Conservation (phyloP, 1,284 basidiomycete species). For the Pseudozyma pruni region DNA sequence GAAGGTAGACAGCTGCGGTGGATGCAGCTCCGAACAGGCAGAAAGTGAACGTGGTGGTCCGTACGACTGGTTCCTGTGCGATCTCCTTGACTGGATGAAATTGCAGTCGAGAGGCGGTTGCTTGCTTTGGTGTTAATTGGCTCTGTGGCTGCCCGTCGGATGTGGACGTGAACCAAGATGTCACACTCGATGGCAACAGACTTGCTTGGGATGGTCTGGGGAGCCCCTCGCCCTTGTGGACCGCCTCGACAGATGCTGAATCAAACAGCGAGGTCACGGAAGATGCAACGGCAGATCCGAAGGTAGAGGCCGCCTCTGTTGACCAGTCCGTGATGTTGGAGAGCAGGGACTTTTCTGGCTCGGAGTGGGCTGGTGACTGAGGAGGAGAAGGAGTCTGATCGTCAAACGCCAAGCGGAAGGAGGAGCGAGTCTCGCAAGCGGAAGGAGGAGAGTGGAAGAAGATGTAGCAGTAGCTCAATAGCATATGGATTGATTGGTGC, state of each 20-base stretch:
- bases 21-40: constrained; percentile 40
- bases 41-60: constrained; percentile 43
- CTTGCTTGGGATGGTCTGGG: background rate
- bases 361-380: background rate
- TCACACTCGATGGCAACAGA: background rate
- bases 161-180: constrained; percentile 20
- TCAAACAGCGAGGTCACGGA: background rate
- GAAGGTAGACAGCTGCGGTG: constrained; percentile 19
- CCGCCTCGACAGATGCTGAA: background rate
- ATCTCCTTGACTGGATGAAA: background rate
- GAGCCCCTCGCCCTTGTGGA: background rate
- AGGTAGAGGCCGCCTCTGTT: background rate
- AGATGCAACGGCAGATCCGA: constrained; percentile 8
- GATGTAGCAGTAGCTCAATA: constrained; percentile 30
- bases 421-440: constrained; percentile 1
- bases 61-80: background rate
- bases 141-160: background rate
- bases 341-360: background rate
- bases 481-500: constrained; percentile 11
- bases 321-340: constrained; percentile 12
- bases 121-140: background rate
- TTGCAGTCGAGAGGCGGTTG: background rate
- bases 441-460: constrained; percentile 28
- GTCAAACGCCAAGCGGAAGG: background rate
- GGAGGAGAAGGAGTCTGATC: background rate